A percentile compares a stretch with the other conserved stretches of the same genome.
Conservation (phyloP, 768 basidiomycete species). For the Pisolithus orientalis region DNA sequence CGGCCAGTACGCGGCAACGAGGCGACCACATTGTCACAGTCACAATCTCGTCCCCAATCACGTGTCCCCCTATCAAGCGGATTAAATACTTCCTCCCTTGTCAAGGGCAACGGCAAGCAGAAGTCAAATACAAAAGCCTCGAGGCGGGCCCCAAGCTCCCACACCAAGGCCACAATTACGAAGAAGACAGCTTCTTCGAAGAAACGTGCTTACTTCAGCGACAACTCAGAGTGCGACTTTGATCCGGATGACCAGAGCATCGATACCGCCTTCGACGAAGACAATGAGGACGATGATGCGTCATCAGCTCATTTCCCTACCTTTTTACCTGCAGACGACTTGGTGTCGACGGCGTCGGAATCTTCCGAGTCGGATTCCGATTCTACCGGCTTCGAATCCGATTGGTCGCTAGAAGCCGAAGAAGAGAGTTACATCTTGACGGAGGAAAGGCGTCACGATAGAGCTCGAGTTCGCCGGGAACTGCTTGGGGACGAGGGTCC, state of each 20-base stretch:
- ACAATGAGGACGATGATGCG: slow-evolving; percentile 26
- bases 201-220: slow-evolving; percentile 8
- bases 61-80: slow-evolving; percentile 13
- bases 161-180: slow-evolving; percentile 32
- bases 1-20: slow-evolving; percentile 25
- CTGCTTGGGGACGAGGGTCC: slow-evolving; percentile 48
- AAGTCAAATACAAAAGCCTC: slow-evolving; percentile 28
- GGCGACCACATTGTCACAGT: slow-evolving; percentile 29
- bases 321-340: slow-evolving; percentile 58
- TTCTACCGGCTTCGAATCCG: slow-evolving; percentile 39
- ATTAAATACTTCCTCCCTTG: slow-evolving; percentile 16
- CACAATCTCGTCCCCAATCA: slow-evolving; percentile 31
- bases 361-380: slow-evolving; percentile 35
- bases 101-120: slow-evolving; percentile 12
- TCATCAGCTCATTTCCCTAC: slow-evolving; percentile 50
- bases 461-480: slow-evolving; percentile 55
- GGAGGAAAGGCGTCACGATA: slow-evolving; percentile 39
- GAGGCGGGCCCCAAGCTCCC: slow-evolving; percentile 32
- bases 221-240: slow-evolving; percentile 22
- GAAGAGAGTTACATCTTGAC: slow-evolving; percentile 55
- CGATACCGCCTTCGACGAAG: slow-evolving; percentile 26
- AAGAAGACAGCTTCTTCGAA: slow-evolving; percentile 16
- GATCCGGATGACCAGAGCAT: slow-evolving; percentile 32
- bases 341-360: slow-evolving; percentile 44
- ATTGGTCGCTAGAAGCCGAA: slow-evolving; percentile 53